Evolutionary conservation across 2,329 filamentous ascomycete genomes (phyloP).

Genomic region (Coniochaeta pulveracea): DNA sequence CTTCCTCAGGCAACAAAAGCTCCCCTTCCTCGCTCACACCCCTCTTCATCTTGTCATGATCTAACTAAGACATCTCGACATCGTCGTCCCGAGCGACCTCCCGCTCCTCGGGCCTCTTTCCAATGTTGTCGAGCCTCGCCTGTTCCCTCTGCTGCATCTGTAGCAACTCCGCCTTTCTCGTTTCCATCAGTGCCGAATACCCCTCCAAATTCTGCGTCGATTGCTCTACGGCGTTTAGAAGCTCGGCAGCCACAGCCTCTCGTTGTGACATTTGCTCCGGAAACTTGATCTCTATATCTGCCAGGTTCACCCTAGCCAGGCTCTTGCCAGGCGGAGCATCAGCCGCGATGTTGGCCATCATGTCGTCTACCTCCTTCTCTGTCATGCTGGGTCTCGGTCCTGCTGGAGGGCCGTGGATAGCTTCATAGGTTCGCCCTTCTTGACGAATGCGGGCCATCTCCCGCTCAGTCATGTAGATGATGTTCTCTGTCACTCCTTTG

Average conservation of each 20-base stretch:
- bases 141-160: conserved; percentile 14
- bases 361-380: conserved; percentile 13
- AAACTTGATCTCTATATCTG: no score
- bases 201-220: conserved; percentile 7
- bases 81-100: no score
- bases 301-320: background rate
- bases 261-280: no score
- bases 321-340: conserved; percentile 6
- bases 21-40: no score
- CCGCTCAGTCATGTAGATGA: conserved; percentile 20
- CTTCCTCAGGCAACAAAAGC: no score
- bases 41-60: no score
- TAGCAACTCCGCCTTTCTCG: conserved; percentile 10
- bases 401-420: background rate
- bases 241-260: background rate
- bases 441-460: conserved; percentile 19
- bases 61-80: no score
- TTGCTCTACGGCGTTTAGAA: background rate
- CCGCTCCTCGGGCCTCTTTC: conserved; percentile 11
- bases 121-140: conserved; percentile 11
- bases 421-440: conserved; percentile 10
- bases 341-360: conserved; percentile 17
- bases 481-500: conserved; percentile 17
- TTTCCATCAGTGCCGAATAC: conserved; percentile 13
- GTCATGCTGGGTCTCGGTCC: conserved; percentile 6